phyloP scores from a whole-genome alignment of 176 grass and related monocot species.

The Phoenix dactylifera region DNA sequence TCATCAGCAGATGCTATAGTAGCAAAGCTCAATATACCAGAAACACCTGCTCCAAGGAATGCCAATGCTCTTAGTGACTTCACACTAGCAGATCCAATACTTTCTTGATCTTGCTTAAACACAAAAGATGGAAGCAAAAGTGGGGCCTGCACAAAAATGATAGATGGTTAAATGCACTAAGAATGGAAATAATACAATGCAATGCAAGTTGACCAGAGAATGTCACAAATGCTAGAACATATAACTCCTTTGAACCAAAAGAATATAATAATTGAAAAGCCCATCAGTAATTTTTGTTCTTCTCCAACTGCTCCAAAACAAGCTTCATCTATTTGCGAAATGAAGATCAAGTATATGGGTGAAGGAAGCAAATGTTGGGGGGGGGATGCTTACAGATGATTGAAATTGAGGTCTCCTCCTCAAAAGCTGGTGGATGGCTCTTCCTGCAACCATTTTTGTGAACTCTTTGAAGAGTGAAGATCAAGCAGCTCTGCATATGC shows the following conservation, averaged over 20 bases:
- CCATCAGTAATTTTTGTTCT: too few species aligned
- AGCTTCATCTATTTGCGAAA: neutral
- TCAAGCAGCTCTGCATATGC: too few species aligned
- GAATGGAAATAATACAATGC: neutral
- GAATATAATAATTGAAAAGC: too few species aligned
- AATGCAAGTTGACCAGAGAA: neutral
- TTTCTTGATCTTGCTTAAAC: neutral
- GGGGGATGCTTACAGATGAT: constrained; percentile 13
- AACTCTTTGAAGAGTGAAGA: neutral
- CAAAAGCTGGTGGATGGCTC: constrained; percentile 12
- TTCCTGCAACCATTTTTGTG: constrained; percentile 3
- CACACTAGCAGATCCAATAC: constrained; percentile 4
- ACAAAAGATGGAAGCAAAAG: constrained; percentile 13
- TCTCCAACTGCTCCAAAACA: neutral
- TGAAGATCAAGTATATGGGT: neutral
- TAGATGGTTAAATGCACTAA: neutral
- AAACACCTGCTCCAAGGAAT: constrained; percentile 13
- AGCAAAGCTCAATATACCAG: constrained; percentile 12
- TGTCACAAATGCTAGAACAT: neutral
- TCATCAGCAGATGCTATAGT: constrained; percentile 19
- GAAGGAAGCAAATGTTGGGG: neutral
- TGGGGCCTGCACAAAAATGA: constrained; percentile 1
- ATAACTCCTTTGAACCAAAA: too few species aligned
- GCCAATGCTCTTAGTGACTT: constrained; percentile 14
- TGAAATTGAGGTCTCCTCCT: constrained; percentile 10